Base-by-base conservation (phyloP, 1,284 basidiomycete species). In the Cronartium ribicola region DNA sequence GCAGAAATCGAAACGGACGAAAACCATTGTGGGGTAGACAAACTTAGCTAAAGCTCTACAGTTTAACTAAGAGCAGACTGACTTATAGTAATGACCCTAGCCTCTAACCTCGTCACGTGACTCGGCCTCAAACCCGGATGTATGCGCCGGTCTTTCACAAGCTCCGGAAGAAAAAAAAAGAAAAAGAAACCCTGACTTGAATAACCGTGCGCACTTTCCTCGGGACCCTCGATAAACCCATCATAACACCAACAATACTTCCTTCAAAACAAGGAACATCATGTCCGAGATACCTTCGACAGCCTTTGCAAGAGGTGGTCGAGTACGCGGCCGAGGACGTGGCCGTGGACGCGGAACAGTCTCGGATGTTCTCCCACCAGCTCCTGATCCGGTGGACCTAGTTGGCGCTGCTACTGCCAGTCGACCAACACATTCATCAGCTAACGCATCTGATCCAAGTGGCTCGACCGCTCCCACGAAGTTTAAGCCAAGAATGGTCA, bases 401-500 rank as follows among this genome's bases (percentile, higher is more conserved):
- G 5, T 20, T 51, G 48, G 48, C 17, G 22, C 17, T 13, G 17
- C 22, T 20, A 51, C 48, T 17, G 17, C 48, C 5, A 51, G 5
- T 51, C 48, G 48, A 51, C 48, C 48, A 51, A 8, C 13, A 51
- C 29, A 29, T 29, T 29, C 29, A 29, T 51, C 48, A 17, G 7
- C 22, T 17, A 51, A 51, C 11, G 17, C 48, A 5, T 51, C 48
- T 51, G 48, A 51, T 51, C 17, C 7, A 51, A 5, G 17, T 51
- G 48, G 17, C 5, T 17, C 48, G 5, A 51, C 0, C 5, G 48
- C 37, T 5, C 36, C 60, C 8, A 5, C 68, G 6, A 70, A 70
- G 20, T 70, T 70, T 37, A 70, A 70, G 46, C 68, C 68, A 22
- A 39, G 60, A 46, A 70, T 70, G 68, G 68, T 70, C 4, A 64